Evolutionary conservation across 1,139 yeast species (phyloP).

Genomic region (Debaryomyces psychrophilus): DNA sequence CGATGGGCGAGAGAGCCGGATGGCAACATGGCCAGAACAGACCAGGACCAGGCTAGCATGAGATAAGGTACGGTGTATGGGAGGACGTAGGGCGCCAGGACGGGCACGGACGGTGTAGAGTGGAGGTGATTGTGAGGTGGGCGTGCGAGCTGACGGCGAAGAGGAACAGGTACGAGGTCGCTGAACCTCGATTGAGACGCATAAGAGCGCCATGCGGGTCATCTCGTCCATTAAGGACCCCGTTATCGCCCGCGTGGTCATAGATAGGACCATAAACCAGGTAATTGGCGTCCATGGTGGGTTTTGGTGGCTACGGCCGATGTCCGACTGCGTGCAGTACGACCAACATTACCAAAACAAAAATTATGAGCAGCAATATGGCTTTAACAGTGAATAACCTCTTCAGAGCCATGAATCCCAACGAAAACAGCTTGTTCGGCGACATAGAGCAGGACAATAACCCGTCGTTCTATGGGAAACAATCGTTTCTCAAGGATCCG

Average conservation of each 20-base stretch:
- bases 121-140: too few species aligned
- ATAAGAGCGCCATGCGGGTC: too few species aligned
- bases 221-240: too few species aligned
- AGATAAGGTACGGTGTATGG: too few species aligned
- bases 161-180: too few species aligned
- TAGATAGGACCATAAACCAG: not conserved
- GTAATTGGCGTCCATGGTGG: too few species aligned
- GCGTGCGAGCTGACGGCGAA: too few species aligned
- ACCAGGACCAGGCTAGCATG: too few species aligned
- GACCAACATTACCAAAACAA: not conserved
- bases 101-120: too few species aligned
- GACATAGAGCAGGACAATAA: slow-evolving; percentile 54
- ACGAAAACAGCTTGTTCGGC: slow-evolving; percentile 27
- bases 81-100: too few species aligned
- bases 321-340: not conserved
- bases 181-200: too few species aligned
- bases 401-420: slow-evolving; percentile 15
- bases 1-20: slow-evolving; percentile 16
- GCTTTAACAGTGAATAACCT: slow-evolving; percentile 13
- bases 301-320: not conserved
- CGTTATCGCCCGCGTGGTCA: not conserved
- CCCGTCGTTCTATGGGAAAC: slow-evolving; percentile 48
- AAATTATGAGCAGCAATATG: slow-evolving; percentile 1
- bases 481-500: slow-evolving; percentile 32
- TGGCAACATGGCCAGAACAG: not conserved